Percentiles rank a stretch among this genome's conserved stretches.
phyloP scores from a whole-genome alignment of 2,329 filamentous ascomycete genomes.

The Pseudogymnoascus verrucosus region DNA sequence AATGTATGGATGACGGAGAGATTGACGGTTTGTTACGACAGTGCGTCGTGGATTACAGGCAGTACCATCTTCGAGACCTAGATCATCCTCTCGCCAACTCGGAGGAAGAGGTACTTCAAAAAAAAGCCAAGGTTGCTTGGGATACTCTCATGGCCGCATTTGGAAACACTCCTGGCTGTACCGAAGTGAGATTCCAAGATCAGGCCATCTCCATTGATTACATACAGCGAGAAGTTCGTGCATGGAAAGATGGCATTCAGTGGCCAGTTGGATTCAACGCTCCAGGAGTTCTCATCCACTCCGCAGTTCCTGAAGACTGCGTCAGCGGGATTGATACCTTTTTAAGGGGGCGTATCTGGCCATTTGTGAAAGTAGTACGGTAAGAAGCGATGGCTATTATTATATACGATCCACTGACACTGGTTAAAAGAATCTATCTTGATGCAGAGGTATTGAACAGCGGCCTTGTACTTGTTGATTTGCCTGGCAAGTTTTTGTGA shows the following conservation, averaged over 20 bases:
- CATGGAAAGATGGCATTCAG: constrained; percentile 12
- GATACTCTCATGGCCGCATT: constrained; percentile 13
- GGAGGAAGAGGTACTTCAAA: constrained; percentile 7
- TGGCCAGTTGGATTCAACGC: constrained; percentile 13
- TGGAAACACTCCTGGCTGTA: constrained; percentile 9
- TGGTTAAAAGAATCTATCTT: constrained; percentile 11
- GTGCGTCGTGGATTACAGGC: constrained; percentile 13
- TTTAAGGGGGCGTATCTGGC: constrained; percentile 12
- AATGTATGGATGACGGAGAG: constrained; percentile 13
- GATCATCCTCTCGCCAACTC: neutral
- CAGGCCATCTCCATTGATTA: constrained; percentile 5
- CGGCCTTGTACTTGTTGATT: constrained; percentile 15
- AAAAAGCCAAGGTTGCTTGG: constrained; percentile 13
- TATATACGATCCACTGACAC: neutral
- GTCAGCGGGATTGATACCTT: constrained; percentile 8
- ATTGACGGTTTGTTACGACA: constrained; percentile 14
- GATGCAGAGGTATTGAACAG: constrained; percentile 11
- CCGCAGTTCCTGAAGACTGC: constrained; percentile 6
- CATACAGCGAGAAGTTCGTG: constrained; percentile 9
- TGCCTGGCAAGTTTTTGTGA: constrained; percentile 10
- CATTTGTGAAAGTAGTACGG: constrained; percentile 16
- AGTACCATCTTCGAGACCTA: constrained; percentile 12
- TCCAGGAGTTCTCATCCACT: constrained; percentile 3
- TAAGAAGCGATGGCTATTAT: neutral
- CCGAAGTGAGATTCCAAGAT: constrained; percentile 9